Conservation (phyloP, 2,329 filamentous ascomycete species). For the Alternaria triticina region DNA sequence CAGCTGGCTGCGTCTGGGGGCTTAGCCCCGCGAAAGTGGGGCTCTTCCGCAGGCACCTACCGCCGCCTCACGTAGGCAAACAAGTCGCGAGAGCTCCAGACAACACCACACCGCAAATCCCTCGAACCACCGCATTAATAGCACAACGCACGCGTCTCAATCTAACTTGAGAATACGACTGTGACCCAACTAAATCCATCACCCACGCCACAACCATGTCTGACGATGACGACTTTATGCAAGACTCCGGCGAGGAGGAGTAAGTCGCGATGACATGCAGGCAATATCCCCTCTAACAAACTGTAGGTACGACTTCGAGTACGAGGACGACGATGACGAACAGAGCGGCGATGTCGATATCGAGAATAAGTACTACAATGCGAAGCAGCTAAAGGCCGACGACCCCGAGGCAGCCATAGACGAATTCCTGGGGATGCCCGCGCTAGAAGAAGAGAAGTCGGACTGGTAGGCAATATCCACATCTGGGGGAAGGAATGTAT, state of each 20-base stretch:
- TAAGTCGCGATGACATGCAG: conserved; percentile 51
- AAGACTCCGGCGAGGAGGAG: conserved; percentile 87
- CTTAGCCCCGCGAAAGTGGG: conserved; percentile 13
- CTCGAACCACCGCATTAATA: neutral
- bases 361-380: conserved; percentile 99
- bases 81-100: conserved; percentile 14
- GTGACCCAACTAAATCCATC: neutral
- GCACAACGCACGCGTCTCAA: neutral
- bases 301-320: conserved; percentile 89
- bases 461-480: conserved; percentile 70
- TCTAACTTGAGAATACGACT: neutral
- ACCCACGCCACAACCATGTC: conserved; percentile 65
- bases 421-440: conserved; percentile 89
- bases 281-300: conserved; percentile 24
- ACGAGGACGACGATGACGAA: conserved; percentile 91
- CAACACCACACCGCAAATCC: neutral
- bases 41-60: conserved; percentile 25
- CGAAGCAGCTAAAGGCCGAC: conserved; percentile 90
- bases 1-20: conserved; percentile 1
- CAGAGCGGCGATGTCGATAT: conserved; percentile 90
- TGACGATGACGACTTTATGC: conserved; percentile 90
- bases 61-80: conserved; percentile 19
- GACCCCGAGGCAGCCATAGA: conserved; percentile 88
- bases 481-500: neutral
- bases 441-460: conserved; percentile 86